These are phyloP conservation scores for Arthrobotrys musiformis DNA, from an alignment of 2,329 filamentous ascomycete species.

Conservation along the genomic window DNA sequence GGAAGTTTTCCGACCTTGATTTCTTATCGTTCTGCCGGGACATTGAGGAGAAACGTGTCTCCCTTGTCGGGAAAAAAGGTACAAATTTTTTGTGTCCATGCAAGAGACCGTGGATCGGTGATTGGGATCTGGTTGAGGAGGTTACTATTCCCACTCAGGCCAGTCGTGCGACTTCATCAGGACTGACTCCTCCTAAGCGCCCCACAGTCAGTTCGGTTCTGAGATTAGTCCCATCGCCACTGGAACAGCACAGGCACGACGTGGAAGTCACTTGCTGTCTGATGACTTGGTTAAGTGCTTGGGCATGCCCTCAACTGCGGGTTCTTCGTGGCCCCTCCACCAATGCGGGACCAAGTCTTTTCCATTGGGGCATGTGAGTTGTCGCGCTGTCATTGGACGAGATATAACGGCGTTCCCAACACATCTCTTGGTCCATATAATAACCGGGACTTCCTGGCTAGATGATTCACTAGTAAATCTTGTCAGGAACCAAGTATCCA, in stretches of 20 bases:
- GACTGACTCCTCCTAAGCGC: neutral
- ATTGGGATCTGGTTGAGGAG: neutral
- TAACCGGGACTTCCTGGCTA: slow-evolving; percentile 20
- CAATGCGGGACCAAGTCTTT: slow-evolving; percentile 25
- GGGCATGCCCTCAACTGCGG: neutral
- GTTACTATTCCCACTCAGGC: slow-evolving; percentile 10
- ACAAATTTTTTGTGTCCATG: neutral
- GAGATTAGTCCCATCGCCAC: slow-evolving; percentile 9
- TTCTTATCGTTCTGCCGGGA: neutral
- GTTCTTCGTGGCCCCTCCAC: slow-evolving; percentile 31
- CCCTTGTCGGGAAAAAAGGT: neutral
- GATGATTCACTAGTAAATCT: slow-evolving; percentile 2
- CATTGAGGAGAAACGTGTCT: neutral
- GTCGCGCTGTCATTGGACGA: slow-evolving; percentile 46
- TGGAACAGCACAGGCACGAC: neutral
- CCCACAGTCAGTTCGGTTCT: neutral
- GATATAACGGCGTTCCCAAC: slow-evolving; percentile 43
- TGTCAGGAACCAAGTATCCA: slow-evolving; percentile 15
- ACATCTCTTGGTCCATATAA: slow-evolving; percentile 42
- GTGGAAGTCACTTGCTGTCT: slow-evolving; percentile 2
- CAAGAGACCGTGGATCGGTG: slow-evolving; percentile 7
- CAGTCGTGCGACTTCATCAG: slow-evolving; percentile 5
- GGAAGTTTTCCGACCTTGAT: no score
- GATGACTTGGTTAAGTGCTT: slow-evolving; percentile 41
- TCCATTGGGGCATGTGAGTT: slow-evolving; percentile 35